Conservation (phyloP, 179 eudicot species). For the Pouteria campechiana region DNA sequence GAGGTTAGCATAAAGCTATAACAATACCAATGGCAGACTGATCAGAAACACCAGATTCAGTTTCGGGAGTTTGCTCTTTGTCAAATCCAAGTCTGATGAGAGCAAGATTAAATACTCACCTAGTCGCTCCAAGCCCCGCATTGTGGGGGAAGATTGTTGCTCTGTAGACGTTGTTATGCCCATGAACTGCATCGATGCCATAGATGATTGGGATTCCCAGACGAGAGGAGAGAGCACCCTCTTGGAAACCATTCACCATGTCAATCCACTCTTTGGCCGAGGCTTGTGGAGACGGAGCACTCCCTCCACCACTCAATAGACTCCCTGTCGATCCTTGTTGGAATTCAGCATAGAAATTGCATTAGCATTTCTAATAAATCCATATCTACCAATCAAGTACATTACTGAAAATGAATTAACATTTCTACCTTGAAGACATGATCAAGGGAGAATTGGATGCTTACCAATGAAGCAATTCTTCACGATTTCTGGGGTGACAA, state of each 20-base stretch:
- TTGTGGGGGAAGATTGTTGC: slow-evolving; percentile 92
- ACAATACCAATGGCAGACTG: not conserved
- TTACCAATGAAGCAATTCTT: slow-evolving; percentile 64
- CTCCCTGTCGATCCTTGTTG: slow-evolving; percentile 39
- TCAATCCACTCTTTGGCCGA: slow-evolving; percentile 60
- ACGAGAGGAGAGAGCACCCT: slow-evolving; percentile 62
- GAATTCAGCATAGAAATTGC: not conserved
- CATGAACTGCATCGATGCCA: slow-evolving; percentile 94
- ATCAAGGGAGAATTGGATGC: not conserved
- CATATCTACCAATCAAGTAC: not conserved
- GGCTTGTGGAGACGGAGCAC: slow-evolving; percentile 52
- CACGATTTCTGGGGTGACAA: slow-evolving; percentile 55
- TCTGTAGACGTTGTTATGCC: slow-evolving; percentile 74
- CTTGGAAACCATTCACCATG: slow-evolving; percentile 75
- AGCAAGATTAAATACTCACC: slow-evolving; percentile 31
- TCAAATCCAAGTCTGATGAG: no score
- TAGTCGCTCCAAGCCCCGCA: slow-evolving; percentile 81
- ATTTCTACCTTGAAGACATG: not conserved
- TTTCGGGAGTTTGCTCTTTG: no score
- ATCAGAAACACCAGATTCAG: not conserved
- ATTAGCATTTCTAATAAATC: not conserved
- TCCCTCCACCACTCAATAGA: slow-evolving; percentile 81
- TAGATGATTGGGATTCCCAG: slow-evolving; percentile 87
- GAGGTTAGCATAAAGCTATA: no score
- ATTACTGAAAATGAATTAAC: slow-evolving; percentile 2